A percentile compares a stretch with the other conserved stretches of the same genome.
phyloP scores from a whole-genome alignment of 2,329 filamentous ascomycete species.

The Colletotrichum coccodes region DNA sequence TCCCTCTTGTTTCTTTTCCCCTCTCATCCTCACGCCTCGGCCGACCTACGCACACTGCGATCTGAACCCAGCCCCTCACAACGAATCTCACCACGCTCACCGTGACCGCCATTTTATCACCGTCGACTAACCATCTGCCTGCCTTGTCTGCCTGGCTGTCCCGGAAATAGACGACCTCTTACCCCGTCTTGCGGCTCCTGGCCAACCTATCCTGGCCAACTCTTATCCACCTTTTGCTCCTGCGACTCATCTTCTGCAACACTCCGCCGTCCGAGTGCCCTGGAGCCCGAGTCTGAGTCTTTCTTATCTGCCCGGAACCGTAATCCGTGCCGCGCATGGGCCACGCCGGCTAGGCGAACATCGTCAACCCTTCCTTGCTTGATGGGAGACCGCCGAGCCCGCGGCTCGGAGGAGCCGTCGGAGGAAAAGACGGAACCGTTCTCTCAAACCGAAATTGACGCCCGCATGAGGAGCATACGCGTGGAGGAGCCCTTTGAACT shows the following conservation, averaged over 20 bases:
- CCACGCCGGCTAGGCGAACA: slow-evolving; percentile 28
- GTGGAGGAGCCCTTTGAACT: slow-evolving; percentile 54
- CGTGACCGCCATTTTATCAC: neutral
- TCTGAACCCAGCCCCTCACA: neutral
- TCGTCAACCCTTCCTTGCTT: slow-evolving; percentile 32
- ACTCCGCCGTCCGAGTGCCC: neutral
- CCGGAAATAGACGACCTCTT: slow-evolving; percentile 16
- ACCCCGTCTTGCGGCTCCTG: neutral
- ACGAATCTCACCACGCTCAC: slow-evolving; percentile 11
- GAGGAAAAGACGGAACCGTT: slow-evolving; percentile 69
- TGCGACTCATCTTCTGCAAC: neutral
- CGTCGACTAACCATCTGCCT: neutral
- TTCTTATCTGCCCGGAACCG: neutral
- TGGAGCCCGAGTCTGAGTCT: slow-evolving; percentile 6
- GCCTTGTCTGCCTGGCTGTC: slow-evolving; percentile 10
- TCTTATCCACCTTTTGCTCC: neutral
- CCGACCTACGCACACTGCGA: neutral
- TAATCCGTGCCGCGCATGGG: slow-evolving; percentile 35
- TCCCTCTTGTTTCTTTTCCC: slow-evolving; percentile 27
- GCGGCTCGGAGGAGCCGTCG: slow-evolving; percentile 49
- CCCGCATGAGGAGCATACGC: slow-evolving; percentile 57
- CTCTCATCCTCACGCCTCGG: slow-evolving; percentile 9
- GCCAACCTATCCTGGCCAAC: neutral
- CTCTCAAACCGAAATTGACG: slow-evolving; percentile 65
- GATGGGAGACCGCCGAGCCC: slow-evolving; percentile 59